Base-by-base conservation (phyloP, 1,284 basidiomycete species). In the Microbotryum saponariae region DNA sequence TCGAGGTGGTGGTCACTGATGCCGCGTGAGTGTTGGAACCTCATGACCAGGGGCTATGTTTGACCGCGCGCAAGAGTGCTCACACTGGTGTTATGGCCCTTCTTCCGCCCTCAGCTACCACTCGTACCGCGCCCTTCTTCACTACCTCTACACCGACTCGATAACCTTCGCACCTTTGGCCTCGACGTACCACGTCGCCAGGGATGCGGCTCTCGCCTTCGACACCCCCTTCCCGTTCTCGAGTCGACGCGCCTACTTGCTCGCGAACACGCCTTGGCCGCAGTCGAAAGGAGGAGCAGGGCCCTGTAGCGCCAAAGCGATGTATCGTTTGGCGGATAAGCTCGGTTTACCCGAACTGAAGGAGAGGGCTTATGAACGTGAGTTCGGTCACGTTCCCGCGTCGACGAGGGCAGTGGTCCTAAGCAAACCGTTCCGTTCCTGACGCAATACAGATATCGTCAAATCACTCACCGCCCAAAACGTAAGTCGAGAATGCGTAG, bases 101-200 rank as follows among this genome's bases (percentile, higher is more conserved):
- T 20, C 61, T 66, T 5, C 27, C 16, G 23, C 20, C 37, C 31
- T 16, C 54, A 68, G 66, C 8, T 77, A 76, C 64, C 65, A 71
- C 2, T 76, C 76, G 1, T 77, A 73, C 66, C 74, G 74, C 60
- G 72, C 75, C 7, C 64, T 77, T 48, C 68, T 77, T 2, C 73
- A 73, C 66, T 77, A 72, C 57, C 71, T 77, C 25, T 77, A 77
- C 62, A 77, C 76, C 42, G 74, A 77, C 60, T 71, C 68, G 10
- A 66, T 76, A 50, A 63, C 65, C 31, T 73, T 74, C 57, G 58
- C 71, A 7, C 73, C 73, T 6, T 64, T 74, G 54, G 65, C 72
- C 3, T 72, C 71, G 4, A 69, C 64, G 18, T 74, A 70, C 62
- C 63, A 68, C 51, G 63, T 64, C 37, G 69, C 72, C 0, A 65